A percentile compares a stretch with the other conserved stretches of the same genome.
Conservation (phyloP, 2,329 filamentous ascomycete genomes). For the Pseudocercospora musae region DNA sequence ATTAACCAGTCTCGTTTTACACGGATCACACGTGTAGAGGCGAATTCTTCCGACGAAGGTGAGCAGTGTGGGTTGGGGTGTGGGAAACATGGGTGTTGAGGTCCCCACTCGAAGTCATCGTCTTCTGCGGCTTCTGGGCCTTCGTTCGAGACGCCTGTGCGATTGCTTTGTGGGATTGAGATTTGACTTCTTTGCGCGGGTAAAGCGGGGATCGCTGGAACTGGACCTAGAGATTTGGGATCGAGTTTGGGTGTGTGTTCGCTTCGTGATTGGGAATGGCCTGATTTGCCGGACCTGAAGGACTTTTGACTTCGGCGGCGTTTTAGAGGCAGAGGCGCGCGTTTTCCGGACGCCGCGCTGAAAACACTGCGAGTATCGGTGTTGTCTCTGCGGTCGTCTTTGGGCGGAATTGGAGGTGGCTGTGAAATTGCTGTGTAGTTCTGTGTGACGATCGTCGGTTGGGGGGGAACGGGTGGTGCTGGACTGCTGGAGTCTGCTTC, state of each 20-base stretch:
- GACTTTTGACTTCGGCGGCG: conserved; percentile 30
- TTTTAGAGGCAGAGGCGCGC: conserved; percentile 34
- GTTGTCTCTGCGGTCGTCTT: conserved; percentile 13
- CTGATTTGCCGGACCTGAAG: conserved; percentile 14
- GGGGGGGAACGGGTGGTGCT: conserved; percentile 20
- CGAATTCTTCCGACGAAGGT: conserved; percentile 67
- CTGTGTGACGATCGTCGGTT: conserved; percentile 6
- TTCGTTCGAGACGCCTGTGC: conserved; percentile 5
- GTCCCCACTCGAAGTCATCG: conserved; percentile 79
- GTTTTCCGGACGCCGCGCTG: conserved; percentile 10
- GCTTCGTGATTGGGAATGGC: conserved; percentile 9
- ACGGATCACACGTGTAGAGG: conserved; percentile 82
- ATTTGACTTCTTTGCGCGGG: background rate
- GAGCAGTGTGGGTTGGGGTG: conserved; percentile 91
- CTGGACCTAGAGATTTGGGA: conserved; percentile 5
- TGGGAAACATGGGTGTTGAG: conserved; percentile 88
- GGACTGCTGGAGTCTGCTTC: conserved; percentile 23
- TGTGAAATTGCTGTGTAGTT: conserved; percentile 26
- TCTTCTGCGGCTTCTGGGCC: conserved; percentile 28
- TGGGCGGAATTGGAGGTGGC: conserved; percentile 15
- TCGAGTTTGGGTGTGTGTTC: conserved; percentile 7
- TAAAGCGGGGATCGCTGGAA: background rate
- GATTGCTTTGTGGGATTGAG: background rate
- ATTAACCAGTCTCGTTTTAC: conserved; percentile 86
- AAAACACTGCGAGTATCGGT: conserved; percentile 13